Conservation (phyloP, 2,329 filamentous ascomycete species). For the Curvularia sp. region DNA sequence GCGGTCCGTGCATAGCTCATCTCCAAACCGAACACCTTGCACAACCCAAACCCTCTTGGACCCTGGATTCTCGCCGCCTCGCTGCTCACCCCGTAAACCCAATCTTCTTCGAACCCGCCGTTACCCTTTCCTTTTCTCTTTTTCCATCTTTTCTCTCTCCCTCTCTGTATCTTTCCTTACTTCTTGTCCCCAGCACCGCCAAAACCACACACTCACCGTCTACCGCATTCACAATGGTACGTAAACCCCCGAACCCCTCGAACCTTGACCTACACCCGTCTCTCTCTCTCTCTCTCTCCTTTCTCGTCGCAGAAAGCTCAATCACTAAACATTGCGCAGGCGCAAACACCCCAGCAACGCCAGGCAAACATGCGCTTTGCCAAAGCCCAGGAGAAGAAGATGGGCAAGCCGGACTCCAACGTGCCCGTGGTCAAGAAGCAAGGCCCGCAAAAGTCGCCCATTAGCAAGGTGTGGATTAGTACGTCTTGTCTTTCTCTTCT, state of each 20-base stretch:
- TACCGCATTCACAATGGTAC: background rate
- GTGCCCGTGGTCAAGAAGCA: constrained; percentile 57
- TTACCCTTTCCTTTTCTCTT: too few species aligned
- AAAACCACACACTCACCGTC: background rate
- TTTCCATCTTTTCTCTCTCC: too few species aligned
- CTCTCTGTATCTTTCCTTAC: background rate
- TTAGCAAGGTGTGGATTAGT: constrained; percentile 67
- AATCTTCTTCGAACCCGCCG: background rate
- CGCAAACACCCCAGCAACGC: constrained; percentile 85
- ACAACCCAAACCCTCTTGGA: constrained; percentile 10
- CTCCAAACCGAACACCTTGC: constrained; percentile 24
- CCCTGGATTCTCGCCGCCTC: background rate
- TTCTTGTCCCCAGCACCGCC: background rate
- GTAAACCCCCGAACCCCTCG: background rate
- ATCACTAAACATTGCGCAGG: constrained; percentile 56
- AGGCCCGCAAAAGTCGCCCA: constrained; percentile 59
- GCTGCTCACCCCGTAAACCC: background rate
- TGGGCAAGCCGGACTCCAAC: constrained; percentile 67
- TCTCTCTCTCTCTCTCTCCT: background rate
- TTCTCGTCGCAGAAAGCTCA: background rate
- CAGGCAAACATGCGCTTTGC: constrained; percentile 81
- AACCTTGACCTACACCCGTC: background rate
- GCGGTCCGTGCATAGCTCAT: constrained; percentile 28
- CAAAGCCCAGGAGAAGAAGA: constrained; percentile 73
- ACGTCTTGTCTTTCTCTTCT: constrained; percentile 45